Evolutionary conservation across 2,329 filamentous ascomycete genomes (phyloP).

Genomic region (Aplosporella prunicola): DNA sequence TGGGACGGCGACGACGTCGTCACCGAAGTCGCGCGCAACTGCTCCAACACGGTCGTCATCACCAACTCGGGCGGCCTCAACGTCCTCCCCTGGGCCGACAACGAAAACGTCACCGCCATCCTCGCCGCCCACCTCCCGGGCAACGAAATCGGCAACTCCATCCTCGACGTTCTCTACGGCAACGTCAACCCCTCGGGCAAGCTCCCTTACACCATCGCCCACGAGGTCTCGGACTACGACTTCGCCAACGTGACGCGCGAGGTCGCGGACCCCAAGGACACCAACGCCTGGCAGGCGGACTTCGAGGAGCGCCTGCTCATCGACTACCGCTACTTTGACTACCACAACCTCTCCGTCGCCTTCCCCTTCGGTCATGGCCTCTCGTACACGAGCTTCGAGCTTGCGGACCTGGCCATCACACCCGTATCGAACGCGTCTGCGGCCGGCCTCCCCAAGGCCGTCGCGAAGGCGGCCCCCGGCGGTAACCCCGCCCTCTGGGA

Average conservation of each 20-base stretch:
- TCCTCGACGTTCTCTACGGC: slow-evolving; percentile 73
- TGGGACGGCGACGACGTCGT: slow-evolving; percentile 25
- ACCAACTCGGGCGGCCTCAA: slow-evolving; percentile 36
- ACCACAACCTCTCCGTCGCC: slow-evolving; percentile 59
- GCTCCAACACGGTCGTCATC: slow-evolving; percentile 44
- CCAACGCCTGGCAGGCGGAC: slow-evolving; percentile 25
- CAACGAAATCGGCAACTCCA: slow-evolving; percentile 66
- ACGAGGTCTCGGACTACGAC: slow-evolving; percentile 49
- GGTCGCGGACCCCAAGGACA: slow-evolving; percentile 13
- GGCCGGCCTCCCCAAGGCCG: slow-evolving; percentile 35
- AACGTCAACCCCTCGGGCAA: slow-evolving; percentile 68
- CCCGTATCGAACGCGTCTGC: slow-evolving; percentile 41
- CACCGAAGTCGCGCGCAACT: slow-evolving; percentile 32
- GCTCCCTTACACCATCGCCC: slow-evolving; percentile 78
- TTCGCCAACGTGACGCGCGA: slow-evolving; percentile 14
- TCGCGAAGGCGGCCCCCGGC: slow-evolving; percentile 1
- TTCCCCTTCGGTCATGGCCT: slow-evolving; percentile 84
- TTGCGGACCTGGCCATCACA: slow-evolving; percentile 43
- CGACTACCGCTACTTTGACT: slow-evolving; percentile 86
- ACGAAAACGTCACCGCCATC: slow-evolving; percentile 27
- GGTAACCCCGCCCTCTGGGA: slow-evolving; percentile 11
- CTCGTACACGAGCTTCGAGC: slow-evolving; percentile 65
- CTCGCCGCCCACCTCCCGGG: slow-evolving; percentile 23
- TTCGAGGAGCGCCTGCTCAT: slow-evolving; percentile 77
- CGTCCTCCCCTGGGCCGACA: slow-evolving; percentile 31